Conservation (phyloP, 768 basidiomycete species). For the Kwoniella sp. region DNA sequence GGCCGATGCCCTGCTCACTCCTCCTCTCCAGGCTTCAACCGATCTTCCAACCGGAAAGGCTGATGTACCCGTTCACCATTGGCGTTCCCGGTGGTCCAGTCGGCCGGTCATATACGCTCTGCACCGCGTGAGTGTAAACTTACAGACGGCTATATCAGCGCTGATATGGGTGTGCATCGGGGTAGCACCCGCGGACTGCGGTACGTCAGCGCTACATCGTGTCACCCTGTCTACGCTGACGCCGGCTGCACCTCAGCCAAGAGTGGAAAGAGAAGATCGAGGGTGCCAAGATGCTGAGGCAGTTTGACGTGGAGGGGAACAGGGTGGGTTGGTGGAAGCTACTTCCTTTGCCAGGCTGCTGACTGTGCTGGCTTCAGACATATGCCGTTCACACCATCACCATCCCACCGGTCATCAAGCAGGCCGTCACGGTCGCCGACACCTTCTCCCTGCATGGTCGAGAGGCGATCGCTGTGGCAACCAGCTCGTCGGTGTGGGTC, state of each 20-base stretch:
- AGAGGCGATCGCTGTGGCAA: conserved; percentile 34
- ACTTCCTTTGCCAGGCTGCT: not conserved
- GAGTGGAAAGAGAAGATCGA: conserved; percentile 42
- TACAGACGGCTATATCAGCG: no score
- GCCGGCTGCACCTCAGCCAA: conserved; percentile 17
- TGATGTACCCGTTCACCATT: conserved; percentile 45
- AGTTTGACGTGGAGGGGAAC: conserved; percentile 43
- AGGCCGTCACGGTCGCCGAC: conserved; percentile 29
- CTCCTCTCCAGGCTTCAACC: conserved; percentile 18
- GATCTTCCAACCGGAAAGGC: conserved; percentile 27
- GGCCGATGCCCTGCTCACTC: not conserved
- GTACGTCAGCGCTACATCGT: conserved; percentile 5
- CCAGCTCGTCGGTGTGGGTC: conserved; percentile 24
- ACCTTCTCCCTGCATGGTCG: conserved; percentile 36
- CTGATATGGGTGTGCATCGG: not conserved
- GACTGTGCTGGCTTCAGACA: not conserved
- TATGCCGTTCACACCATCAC: conserved; percentile 34
- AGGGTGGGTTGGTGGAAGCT: conserved; percentile 15
- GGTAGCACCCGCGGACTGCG: conserved; percentile 19
- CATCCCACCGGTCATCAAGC: conserved; percentile 18
- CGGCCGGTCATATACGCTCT: conserved; percentile 37
- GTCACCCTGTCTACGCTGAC: not conserved
- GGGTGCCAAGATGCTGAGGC: conserved; percentile 31
- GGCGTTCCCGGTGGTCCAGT: conserved; percentile 15
- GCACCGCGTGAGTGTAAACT: conserved; percentile 34